These are phyloP conservation scores for Malassezia dermatis DNA, from an alignment of 1,284 basidiomycete species.

Conservation along the genomic window DNA sequence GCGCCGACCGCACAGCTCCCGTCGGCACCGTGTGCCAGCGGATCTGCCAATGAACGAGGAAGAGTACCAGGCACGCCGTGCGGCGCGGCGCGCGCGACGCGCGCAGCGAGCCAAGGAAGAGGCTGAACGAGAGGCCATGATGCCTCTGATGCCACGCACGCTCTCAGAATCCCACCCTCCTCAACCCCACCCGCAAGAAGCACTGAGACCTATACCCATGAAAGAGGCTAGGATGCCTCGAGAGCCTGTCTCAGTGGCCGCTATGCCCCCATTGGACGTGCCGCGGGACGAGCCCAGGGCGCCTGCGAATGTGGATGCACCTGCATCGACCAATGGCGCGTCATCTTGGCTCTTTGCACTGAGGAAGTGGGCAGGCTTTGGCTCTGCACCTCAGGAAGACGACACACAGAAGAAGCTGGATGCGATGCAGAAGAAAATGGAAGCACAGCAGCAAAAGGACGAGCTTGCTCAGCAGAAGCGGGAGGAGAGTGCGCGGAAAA, in stretches of 20 bases:
- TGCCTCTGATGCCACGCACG: neutral
- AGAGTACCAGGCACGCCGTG: neutral
- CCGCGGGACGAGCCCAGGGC: neutral
- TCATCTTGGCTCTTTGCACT: neutral
- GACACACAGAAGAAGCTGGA: neutral
- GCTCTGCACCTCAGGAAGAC: neutral
- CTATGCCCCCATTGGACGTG: neutral
- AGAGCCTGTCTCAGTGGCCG: neutral
- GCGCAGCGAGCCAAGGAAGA: neutral
- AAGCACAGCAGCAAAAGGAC: neutral
- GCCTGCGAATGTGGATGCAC: neutral
- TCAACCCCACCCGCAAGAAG: neutral
- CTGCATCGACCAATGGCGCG: neutral
- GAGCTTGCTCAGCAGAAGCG: neutral
- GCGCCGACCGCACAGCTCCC: neutral
- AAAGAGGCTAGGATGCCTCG: neutral
- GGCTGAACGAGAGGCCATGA: neutral
- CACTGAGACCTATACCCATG: neutral
- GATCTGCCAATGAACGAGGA: neutral
- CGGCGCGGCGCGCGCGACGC: neutral
- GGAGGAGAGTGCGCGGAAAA: neutral
- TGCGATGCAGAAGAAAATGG: neutral
- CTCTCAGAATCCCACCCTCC: neutral
- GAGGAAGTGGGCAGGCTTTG: neutral
- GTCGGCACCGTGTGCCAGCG: neutral